phyloP scores from a whole-genome alignment of 208 protist species.

The Leishmania tropica region DNA sequence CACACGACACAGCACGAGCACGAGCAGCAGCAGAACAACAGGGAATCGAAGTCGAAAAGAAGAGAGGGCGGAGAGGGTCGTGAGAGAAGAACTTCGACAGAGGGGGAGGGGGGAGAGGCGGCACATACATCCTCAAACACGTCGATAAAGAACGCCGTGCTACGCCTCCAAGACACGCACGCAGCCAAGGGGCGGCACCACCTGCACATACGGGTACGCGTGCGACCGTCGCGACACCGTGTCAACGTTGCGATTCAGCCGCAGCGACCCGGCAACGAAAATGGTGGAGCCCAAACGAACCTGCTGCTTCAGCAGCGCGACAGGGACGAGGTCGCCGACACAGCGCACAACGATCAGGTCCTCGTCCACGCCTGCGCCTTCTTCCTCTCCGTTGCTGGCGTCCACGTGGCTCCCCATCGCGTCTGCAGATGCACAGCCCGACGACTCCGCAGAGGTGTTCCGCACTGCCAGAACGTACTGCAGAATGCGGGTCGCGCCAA shows the following conservation, averaged over 20 bases:
- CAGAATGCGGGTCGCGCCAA: constrained; percentile 44
- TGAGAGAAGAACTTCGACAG: not conserved
- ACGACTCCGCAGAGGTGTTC: constrained; percentile 10
- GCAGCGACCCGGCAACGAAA: constrained; percentile 65
- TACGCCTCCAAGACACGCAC: constrained; percentile 45
- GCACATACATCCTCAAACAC: not conserved
- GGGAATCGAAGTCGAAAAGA: not conserved
- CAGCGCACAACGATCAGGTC: constrained; percentile 83
- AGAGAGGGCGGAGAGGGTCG: not conserved
- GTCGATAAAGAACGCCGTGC: not conserved
- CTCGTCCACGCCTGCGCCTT: constrained; percentile 29
- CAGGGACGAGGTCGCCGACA: constrained; percentile 52
- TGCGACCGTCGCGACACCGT: constrained; percentile 61
- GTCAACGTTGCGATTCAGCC: constrained; percentile 78
- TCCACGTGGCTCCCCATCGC: not conserved
- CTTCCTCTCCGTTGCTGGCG: not conserved
- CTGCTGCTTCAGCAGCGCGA: constrained; percentile 46
- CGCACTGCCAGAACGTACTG: constrained; percentile 70
- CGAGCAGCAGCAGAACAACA: not conserved
- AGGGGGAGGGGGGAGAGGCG: not conserved
- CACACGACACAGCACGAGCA: not conserved
- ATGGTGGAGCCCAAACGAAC: constrained; percentile 51
- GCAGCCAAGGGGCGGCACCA: constrained; percentile 71
- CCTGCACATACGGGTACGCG: constrained; percentile 82
- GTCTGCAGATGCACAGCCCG: not conserved